Evolutionary conservation across 768 basidiomycete species (phyloP).

Genomic region (Daedaleopsis nitida): DNA sequence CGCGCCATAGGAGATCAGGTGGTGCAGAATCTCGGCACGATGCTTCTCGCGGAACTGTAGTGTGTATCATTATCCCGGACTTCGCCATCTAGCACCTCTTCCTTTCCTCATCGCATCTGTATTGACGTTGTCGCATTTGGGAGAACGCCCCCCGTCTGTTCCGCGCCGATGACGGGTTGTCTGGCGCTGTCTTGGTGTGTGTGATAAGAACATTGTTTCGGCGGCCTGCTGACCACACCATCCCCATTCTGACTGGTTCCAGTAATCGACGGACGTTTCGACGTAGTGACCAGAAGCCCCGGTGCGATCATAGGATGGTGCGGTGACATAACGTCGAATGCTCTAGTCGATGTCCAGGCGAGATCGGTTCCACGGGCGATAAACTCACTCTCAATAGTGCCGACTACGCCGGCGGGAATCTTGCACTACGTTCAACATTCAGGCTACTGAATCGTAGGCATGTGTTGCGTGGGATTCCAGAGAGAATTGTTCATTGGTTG

Average conservation of each 20-base stretch:
- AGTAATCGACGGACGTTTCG: constrained; percentile 1
- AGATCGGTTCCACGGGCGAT: neutral
- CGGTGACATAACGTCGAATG: constrained; percentile 13
- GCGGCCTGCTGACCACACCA: constrained; percentile 12
- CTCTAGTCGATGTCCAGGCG: neutral
- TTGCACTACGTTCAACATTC: too few species aligned
- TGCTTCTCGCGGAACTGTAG: constrained; percentile 90
- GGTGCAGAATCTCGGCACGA: constrained; percentile 92
- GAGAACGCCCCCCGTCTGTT: neutral
- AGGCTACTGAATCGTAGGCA: too few species aligned
- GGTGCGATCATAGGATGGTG: constrained; percentile 19
- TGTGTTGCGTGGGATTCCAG: too few species aligned
- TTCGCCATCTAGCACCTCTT: constrained; percentile 11
- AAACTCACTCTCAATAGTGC: neutral
- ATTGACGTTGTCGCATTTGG: constrained; percentile 10
- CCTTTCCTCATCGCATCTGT: constrained; percentile 1
- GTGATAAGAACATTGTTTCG: constrained; percentile 4
- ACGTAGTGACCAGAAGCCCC: constrained; percentile 10
- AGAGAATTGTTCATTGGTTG: too few species aligned
- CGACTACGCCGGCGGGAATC: too few species aligned
- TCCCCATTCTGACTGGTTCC: constrained; percentile 4
- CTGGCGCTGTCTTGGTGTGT: neutral
- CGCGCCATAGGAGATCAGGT: constrained; percentile 98
- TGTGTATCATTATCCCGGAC: constrained; percentile 21
- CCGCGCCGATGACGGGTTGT: neutral